Percentiles rank a stretch among this genome's conserved stretches.
Conservation (phyloP, 441 rosid genomes). For the Populus hybrid region DNA sequence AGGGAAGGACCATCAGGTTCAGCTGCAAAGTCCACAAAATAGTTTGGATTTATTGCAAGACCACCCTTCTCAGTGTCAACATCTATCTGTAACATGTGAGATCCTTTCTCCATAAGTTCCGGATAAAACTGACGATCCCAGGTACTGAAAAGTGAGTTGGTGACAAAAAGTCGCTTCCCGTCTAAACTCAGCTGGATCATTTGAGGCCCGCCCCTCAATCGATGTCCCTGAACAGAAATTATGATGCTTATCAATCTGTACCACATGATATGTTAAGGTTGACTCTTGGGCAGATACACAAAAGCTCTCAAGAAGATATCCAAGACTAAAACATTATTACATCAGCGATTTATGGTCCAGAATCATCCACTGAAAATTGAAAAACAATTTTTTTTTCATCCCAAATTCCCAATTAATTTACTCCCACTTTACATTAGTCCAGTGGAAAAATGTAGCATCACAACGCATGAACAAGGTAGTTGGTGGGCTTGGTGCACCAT, state of each 20-base stretch:
- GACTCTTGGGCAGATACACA: neutral
- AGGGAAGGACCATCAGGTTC: conserved; percentile 86
- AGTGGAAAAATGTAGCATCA: neutral
- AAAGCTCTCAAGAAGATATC: neutral
- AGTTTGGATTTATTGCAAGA: conserved; percentile 55
- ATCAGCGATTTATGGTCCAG: neutral
- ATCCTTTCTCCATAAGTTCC: conserved; percentile 67
- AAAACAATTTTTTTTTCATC: neutral
- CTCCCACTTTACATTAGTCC: neutral
- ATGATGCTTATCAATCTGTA: neutral
- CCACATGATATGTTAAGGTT: neutral
- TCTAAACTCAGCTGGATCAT: conserved; percentile 92
- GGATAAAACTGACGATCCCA: conserved; percentile 92
- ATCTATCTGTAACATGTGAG: conserved; percentile 86
- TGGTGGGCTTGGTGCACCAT: neutral
- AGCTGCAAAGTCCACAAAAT: conserved; percentile 72
- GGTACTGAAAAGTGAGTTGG: conserved; percentile 80
- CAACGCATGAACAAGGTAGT: neutral
- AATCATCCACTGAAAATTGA: neutral
- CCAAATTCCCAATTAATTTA: neutral
- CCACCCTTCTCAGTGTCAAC: conserved; percentile 77
- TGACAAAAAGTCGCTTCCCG: conserved; percentile 78
- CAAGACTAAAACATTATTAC: neutral
- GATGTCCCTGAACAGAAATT: conserved; percentile 44
- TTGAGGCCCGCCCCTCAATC: conserved; percentile 82